Evolutionary conservation across 768 basidiomycete genomes (phyloP).

Genomic region (Multifurca ochricompacta): DNA sequence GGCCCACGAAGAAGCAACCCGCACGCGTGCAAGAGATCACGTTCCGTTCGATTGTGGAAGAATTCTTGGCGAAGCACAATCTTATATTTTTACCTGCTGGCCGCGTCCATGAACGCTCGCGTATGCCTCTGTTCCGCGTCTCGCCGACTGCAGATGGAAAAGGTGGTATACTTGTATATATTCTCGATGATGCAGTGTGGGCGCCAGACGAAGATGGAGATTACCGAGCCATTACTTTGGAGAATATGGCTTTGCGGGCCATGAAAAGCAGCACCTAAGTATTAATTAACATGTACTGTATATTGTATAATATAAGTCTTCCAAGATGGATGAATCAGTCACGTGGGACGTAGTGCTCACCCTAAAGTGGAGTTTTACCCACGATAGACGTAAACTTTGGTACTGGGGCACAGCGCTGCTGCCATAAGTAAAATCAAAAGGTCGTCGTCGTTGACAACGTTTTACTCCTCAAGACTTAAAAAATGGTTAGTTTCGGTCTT

Average conservation of each 20-base stretch:
- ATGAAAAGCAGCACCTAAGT: conserved; percentile 9
- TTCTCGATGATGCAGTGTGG: conserved; percentile 93
- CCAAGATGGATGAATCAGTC: neutral
- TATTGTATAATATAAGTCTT: neutral
- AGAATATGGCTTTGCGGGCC: conserved; percentile 79
- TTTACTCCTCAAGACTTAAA: conserved; percentile 29
- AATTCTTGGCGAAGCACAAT: conserved; percentile 77
- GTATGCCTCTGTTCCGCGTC: conserved; percentile 86
- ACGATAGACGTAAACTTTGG: conserved; percentile 16
- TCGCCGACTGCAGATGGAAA: conserved; percentile 72
- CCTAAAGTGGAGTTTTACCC: conserved; percentile 17
- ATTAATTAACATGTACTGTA: too few species aligned
- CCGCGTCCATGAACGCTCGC: conserved; percentile 71
- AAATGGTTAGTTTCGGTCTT: conserved; percentile 30
- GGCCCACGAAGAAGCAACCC: conserved; percentile 34
- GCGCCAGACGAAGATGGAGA: conserved; percentile 54
- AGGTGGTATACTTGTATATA: conserved; percentile 82
- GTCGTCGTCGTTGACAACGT: conserved; percentile 30
- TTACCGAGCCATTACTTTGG: conserved; percentile 73
- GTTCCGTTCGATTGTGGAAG: conserved; percentile 90
- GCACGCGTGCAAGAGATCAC: conserved; percentile 74
- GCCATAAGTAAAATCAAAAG: conserved; percentile 18
- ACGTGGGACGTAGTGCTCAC: neutral
- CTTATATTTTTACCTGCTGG: conserved; percentile 86
- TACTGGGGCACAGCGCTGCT: conserved; percentile 1